These are phyloP conservation scores for Trichomonas tenax DNA, from an alignment of 208 protist species.

Conservation along the genomic window DNA sequence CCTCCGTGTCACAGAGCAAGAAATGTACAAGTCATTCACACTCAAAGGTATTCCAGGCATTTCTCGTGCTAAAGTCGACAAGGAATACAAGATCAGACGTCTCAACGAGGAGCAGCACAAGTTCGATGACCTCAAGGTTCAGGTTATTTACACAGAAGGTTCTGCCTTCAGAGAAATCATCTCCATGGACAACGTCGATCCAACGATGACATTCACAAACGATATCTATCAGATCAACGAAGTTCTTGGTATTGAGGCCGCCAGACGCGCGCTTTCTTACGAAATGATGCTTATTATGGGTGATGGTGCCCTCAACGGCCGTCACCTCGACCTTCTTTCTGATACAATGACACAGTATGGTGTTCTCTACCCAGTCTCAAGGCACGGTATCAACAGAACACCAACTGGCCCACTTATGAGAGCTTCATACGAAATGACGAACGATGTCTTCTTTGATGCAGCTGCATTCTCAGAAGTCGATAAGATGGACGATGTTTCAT, in stretches of 20 bases:
- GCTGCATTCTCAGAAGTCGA: conserved; percentile 82
- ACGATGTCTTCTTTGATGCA: conserved; percentile 92
- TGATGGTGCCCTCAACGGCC: conserved; percentile 79
- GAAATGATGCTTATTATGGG: conserved; percentile 46
- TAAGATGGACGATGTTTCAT: conserved; percentile 59
- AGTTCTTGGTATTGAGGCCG: conserved; percentile 81
- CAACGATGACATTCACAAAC: conserved; percentile 74
- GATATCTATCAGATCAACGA: conserved; percentile 88
- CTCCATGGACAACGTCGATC: conserved; percentile 61
- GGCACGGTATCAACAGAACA: conserved; percentile 78
- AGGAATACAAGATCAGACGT: not conserved
- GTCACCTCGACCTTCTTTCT: conserved; percentile 80
- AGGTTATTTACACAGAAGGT: conserved; percentile 85
- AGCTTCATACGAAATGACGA: conserved; percentile 97
- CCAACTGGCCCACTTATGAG: conserved; percentile 87
- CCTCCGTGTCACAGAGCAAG: conserved; percentile 35
- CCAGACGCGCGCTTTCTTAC: conserved; percentile 43
- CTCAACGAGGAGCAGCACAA: conserved; percentile 48
- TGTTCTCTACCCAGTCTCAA: conserved; percentile 65
- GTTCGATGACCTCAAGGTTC: conserved; percentile 53
- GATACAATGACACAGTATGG: conserved; percentile 96
- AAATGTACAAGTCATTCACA: conserved; percentile 53
- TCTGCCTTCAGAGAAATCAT: conserved; percentile 75
- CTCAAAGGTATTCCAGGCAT: conserved; percentile 77
- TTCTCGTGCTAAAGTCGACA: conserved; percentile 59